Base-by-base conservation (phyloP, 768 basidiomycete species). In the Wakefieldia striispora region DNA sequence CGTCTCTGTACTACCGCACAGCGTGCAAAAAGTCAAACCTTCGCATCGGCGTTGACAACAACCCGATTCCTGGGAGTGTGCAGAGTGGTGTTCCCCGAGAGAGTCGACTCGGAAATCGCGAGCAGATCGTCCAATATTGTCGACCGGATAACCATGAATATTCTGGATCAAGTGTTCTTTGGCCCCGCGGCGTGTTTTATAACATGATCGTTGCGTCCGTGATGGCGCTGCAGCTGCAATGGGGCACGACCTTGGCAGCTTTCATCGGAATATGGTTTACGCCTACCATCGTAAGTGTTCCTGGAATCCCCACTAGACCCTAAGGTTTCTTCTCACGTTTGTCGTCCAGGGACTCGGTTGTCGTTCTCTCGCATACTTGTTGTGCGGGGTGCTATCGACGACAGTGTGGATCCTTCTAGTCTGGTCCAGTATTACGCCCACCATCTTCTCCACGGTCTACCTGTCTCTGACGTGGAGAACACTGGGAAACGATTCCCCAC, bases 171-270 rank as follows among this genome's bases (percentile, higher is more conserved):
- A 7, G 26, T 3, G 20, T 47, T 49, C 42, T 57, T 26, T 62
- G 63, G 66, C 63, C 60, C n/a, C 58, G 43, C 1, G 60, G 59
- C 1, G 40, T 64, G 2, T 26, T 65, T n/a, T 45, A 26, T 12
- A 58, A 70, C 31, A 63, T 70, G 47, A 8, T 61, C 14, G 31
- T 67, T 11, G 70, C 70, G n/a, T 66, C 70, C 2, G 1, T 62
- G 10, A 56, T 66, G 36, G 47, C 68, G 8, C 31, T 72, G 19
- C 49, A 47, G 10, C 23, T 72, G 17, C 70, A 72, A 45, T 72
- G 67, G 71, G 63, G 55, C 0, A 68, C 70, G 6, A 60, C 63
- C 2, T 36, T 49, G 0, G 62, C 69, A 11, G 69, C 70, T 1
- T 3, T 70, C 27, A 36, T 70, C 4, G 55, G 57, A 9, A 57